Conservation (phyloP, 2,329 filamentous ascomycete species). For the Stachybotrys elegans region DNA sequence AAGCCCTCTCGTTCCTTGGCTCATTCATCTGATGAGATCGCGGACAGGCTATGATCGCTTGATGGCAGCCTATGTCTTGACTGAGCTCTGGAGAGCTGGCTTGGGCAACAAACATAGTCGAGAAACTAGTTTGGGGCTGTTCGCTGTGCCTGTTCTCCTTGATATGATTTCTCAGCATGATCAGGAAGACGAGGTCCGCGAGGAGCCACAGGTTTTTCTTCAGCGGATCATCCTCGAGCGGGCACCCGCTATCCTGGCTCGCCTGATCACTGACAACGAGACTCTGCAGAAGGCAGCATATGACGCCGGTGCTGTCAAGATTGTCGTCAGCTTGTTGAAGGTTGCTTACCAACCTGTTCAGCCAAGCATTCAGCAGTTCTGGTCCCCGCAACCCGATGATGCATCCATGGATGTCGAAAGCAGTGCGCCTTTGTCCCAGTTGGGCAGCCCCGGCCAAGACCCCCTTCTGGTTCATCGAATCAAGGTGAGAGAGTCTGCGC, state of each 20-base stretch:
- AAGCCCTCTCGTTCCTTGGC: conserved; percentile 67
- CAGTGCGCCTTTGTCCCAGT: conserved; percentile 33
- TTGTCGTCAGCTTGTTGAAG: conserved; percentile 43
- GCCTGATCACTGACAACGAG: conserved; percentile 72
- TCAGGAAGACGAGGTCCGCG: conserved; percentile 39
- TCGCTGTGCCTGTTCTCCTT: conserved; percentile 67
- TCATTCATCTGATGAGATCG: conserved; percentile 59
- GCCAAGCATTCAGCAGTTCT: conserved; percentile 24
- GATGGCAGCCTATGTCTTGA: conserved; percentile 64
- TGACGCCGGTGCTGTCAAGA: conserved; percentile 51
- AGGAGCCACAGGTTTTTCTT: conserved; percentile 29
- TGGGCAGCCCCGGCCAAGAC: conserved; percentile 59
- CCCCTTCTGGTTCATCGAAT: conserved; percentile 62
- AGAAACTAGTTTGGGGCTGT: conserved; percentile 57
- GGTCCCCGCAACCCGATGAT: conserved; percentile 33
- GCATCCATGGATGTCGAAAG: conserved; percentile 27
- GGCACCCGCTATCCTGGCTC: conserved; percentile 70
- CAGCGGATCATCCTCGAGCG: conserved; percentile 54
- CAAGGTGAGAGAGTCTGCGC: conserved; percentile 67
- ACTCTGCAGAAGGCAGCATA: conserved; percentile 77
- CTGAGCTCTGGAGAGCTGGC: conserved; percentile 63
- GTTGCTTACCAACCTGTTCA: conserved; percentile 44
- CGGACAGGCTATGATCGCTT: conserved; percentile 55
- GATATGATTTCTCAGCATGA: conserved; percentile 47
- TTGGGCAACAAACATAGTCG: conserved; percentile 56